Percentiles rank a stretch among this genome's conserved stretches.
Conservation (phyloP, 192 early-diverging fungal genomes). For the Podila clonocystis region DNA sequence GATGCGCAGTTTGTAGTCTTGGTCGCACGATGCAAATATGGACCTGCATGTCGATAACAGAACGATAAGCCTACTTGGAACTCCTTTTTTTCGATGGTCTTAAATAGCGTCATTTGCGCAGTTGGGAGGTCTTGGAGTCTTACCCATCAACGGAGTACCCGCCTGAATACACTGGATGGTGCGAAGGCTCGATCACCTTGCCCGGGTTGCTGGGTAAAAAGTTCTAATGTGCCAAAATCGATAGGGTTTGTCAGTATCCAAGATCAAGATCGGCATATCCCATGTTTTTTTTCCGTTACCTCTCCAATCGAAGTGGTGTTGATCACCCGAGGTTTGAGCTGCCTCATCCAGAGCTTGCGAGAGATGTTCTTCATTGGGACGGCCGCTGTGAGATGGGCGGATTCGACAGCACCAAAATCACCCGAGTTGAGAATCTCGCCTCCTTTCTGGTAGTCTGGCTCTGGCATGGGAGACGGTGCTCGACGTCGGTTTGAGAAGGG, state of each 20-base stretch:
- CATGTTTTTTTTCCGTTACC: conserved; percentile 4
- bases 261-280: background rate
- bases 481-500: background rate
- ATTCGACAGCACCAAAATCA: conserved; percentile 45
- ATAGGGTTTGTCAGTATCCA: background rate
- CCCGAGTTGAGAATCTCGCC: conserved; percentile 35
- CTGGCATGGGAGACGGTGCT: conserved; percentile 22
- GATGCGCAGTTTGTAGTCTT: conserved; percentile 68
- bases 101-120: conserved; percentile 16
- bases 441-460: conserved; percentile 34
- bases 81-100: background rate
- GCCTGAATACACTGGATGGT: conserved; percentile 57
- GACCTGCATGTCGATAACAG: conserved; percentile 31
- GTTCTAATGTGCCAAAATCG: conserved; percentile 8
- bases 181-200: conserved; percentile 46
- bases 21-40: conserved; percentile 65
- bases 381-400: conserved; percentile 11
- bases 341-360: conserved; percentile 38
- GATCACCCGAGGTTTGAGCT: conserved; percentile 28
- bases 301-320: conserved; percentile 22
- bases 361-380: conserved; percentile 11
- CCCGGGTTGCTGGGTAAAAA: conserved; percentile 51
- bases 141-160: conserved; percentile 65
- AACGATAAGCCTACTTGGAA: background rate
- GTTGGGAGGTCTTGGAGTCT: background rate